phyloP scores from a whole-genome alignment of 768 basidiomycete species.

The Lentinula lateritia region DNA sequence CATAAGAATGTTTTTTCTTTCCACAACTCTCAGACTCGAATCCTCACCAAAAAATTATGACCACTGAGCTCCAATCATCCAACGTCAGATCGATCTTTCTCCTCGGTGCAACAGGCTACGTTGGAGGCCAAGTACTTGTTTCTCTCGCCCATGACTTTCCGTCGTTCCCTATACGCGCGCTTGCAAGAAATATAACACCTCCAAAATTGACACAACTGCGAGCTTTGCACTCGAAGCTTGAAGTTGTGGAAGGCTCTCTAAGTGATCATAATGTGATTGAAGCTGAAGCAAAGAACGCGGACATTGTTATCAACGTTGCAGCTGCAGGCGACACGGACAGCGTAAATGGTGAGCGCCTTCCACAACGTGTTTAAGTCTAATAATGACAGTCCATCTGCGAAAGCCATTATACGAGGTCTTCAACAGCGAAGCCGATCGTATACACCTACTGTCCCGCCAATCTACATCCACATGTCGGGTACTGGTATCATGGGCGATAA shows the following conservation, averaged over 20 bases:
- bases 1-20: too few species aligned
- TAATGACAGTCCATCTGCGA: background rate
- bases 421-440: background rate
- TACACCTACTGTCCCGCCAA: constrained; percentile 20
- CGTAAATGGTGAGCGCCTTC: constrained; percentile 21
- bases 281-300: constrained; percentile 27
- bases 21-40: too few species aligned
- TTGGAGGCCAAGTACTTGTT: constrained; percentile 34
- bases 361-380: background rate
- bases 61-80: background rate
- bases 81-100: constrained; percentile 24
- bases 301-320: constrained; percentile 36
- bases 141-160: constrained; percentile 26
- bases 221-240: constrained; percentile 26
- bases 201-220: constrained; percentile 25
- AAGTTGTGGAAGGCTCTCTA: constrained; percentile 31
- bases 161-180: constrained; percentile 26
- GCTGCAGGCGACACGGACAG: constrained; percentile 32
- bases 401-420: background rate
- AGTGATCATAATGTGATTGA: constrained; percentile 29
- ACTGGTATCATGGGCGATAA: constrained; percentile 34
- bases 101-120: constrained; percentile 38
- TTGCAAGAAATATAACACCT: constrained; percentile 26
- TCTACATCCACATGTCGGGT: constrained; percentile 41
- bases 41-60: too few species aligned